Conservation (phyloP, 2,329 filamentous ascomycete genomes). For the Ophiostoma sp. region DNA sequence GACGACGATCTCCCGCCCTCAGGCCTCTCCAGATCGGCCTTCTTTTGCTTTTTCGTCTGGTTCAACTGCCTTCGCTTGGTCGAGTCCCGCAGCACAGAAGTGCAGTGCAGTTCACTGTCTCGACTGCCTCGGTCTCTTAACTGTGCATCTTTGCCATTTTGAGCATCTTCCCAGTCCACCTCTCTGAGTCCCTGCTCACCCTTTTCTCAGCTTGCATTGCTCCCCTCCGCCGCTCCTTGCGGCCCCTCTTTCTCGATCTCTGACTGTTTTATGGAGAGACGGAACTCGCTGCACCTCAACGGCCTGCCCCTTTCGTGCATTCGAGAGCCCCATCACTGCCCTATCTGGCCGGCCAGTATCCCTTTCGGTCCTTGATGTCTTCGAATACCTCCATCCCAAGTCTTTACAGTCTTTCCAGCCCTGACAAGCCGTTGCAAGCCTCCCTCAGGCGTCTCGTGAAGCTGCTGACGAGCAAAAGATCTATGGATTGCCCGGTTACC, state of each 20-base stretch:
- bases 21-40: not conserved
- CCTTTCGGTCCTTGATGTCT: not conserved
- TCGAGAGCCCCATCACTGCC: not conserved
- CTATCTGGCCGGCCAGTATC: not conserved
- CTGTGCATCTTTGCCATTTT: not conserved
- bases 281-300: not conserved
- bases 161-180: not conserved
- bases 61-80: not conserved
- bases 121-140: slow-evolving; percentile 1
- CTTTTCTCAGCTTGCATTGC: slow-evolving; percentile 13
- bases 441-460: not conserved
- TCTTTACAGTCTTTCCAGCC: not conserved
- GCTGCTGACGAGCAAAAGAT: not conserved
- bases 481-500: not conserved
- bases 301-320: not conserved
- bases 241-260: not conserved
- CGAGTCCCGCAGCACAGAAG: not conserved
- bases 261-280: not conserved
- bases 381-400: not conserved
- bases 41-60: not conserved
- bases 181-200: not conserved
- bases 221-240: not conserved
- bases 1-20: slow-evolving; percentile 25
- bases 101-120: not conserved
- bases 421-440: not conserved